Evolutionary conservation across 768 basidiomycete species (phyloP), one percentile per base, ranked within the genome.

Genomic region (Candolleomyces aberdarensis): DNA sequence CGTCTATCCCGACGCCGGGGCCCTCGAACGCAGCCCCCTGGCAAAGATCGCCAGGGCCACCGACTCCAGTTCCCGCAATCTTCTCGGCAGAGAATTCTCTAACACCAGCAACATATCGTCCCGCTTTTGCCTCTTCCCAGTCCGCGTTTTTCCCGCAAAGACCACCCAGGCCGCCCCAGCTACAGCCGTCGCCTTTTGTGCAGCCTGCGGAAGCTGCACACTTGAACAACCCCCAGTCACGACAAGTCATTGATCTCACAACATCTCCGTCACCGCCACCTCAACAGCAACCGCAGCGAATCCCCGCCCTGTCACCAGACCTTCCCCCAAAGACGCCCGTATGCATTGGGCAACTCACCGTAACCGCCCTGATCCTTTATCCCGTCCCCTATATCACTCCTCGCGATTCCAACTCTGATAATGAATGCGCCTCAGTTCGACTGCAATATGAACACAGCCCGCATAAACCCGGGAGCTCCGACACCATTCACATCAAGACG

Each of bases 361-460:
- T 88, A 19, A 92, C 89, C 17, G 93, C 92, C 14, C 83, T 96
- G 29, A 85, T 96, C 39, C 79, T 94, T n/a, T 92, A 93, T 71
- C 92, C 90, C 8, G 83, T 90, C 17, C 69, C 81, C 31, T 94
- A 92, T 71, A 74, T 94, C 40, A 69, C 75, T 49, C 75, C 76
- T 22, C 81, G 78, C 56, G 79, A 81, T 63, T 75, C 26, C 66
- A 69, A 40, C 44, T 41, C 46, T 48, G 86, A 87, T 29, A 66
- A 74, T 7, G 87, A 91, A 58, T 92, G 86, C 85, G 87, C 82
- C 3, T 76, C 80, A 41, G 89, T 93, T 22, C 83, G 86, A 60
- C 75, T 91, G 56, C 84, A 85, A 57, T 86, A 90, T 68, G 91
- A 94, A 69, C 84, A 85, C 62, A 83, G 79, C 62, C 79, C 83